Conservation (phyloP, 2,329 filamentous ascomycete species). For the Aspergillus arachidicola region DNA sequence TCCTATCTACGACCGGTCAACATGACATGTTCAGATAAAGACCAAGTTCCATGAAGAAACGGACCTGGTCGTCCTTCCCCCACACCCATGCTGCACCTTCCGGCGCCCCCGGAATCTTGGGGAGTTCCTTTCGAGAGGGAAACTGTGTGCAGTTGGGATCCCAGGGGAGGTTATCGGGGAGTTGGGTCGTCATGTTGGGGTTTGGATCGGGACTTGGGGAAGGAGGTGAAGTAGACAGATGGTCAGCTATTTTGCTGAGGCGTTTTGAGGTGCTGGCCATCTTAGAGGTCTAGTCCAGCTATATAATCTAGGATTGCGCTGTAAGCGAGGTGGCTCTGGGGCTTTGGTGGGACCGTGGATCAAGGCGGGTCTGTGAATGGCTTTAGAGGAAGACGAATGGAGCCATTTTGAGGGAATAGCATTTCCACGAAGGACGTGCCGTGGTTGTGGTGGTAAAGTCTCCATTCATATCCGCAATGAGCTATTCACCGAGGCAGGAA, state of each 20-base stretch:
- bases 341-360: not conserved
- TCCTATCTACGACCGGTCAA: conserved; percentile 27
- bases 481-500: not conserved
- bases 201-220: not conserved
- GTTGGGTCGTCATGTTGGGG: conserved; percentile 22
- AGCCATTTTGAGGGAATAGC: not conserved
- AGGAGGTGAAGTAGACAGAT: not conserved
- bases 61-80: conserved; percentile 58
- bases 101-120: conserved; percentile 54
- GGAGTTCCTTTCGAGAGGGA: conserved; percentile 57
- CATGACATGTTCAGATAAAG: not conserved
- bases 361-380: not conserved
- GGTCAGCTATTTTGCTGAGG: conserved; percentile 4
- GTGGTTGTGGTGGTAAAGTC: not conserved
- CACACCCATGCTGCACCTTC: conserved; percentile 63
- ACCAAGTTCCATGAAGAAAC: not conserved
- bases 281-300: not conserved
- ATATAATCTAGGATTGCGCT: not conserved
- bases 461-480: not conserved
- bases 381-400: not conserved
- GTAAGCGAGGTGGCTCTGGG: not conserved
- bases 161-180: conserved; percentile 49
- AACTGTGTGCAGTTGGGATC: conserved; percentile 57
- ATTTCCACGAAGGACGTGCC: not conserved
- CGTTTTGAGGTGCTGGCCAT: conserved; percentile 2